Percentiles rank a stretch among this genome's conserved stretches.
phyloP scores from a whole-genome alignment of 257 asterid species.

The Solanum corneliomulleri region DNA sequence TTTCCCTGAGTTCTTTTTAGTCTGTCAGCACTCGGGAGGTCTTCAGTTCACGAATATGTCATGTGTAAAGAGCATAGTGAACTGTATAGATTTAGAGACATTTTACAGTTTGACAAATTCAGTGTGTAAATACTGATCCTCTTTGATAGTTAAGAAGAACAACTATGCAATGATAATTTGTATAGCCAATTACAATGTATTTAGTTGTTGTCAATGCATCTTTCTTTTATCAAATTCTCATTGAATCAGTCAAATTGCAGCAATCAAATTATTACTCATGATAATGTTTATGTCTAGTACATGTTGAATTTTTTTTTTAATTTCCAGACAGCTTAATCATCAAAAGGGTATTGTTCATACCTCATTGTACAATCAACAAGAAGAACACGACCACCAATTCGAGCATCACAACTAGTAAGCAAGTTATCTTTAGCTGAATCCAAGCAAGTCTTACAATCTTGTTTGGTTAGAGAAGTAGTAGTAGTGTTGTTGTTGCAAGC shows the following conservation, averaged over 20 bases:
- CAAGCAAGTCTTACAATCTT: conserved; percentile 50
- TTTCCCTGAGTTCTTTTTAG: not conserved
- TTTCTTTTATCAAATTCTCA: not conserved
- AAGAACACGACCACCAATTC: conserved; percentile 46
- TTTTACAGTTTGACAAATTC: not conserved
- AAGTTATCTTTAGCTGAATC: conserved; percentile 36
- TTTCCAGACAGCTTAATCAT: conserved; percentile 9
- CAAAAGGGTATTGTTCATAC: conserved; percentile 75
- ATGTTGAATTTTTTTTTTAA: not conserved
- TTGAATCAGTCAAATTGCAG: not conserved
- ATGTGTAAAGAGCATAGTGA: not conserved
- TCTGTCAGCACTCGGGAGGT: not conserved
- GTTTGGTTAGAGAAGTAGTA: conserved; percentile 2
- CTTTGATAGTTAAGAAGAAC: not conserved
- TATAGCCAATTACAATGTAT: not conserved
- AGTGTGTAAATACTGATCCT: not conserved
- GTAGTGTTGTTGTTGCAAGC: conserved; percentile 25
- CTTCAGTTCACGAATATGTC: not conserved
- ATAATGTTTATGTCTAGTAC: not conserved
- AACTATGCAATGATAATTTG: not conserved
- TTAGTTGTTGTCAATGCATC: not conserved
- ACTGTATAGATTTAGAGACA: not conserved
- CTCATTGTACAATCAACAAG: conserved; percentile 52
- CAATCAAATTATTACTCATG: not conserved
- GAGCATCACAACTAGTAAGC: conserved; percentile 27